These are phyloP conservation scores for Pestalotiopsis sp. DNA, from an alignment of 2,329 filamentous ascomycete genomes.

Conservation along the genomic window DNA sequence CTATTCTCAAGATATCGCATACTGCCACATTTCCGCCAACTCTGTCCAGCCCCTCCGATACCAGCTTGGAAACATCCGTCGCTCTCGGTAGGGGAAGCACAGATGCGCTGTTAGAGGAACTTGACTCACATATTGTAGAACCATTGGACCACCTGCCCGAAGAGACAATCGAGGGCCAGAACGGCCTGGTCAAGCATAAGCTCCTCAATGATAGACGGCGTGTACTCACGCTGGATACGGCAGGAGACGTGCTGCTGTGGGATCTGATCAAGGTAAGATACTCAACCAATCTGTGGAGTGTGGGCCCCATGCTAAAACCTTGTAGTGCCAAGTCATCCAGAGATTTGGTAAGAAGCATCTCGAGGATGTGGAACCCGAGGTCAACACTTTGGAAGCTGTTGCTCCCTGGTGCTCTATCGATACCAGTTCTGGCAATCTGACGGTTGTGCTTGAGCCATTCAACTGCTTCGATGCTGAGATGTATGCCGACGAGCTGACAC, in stretches of 20 bases:
- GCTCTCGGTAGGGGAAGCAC: conserved; percentile 57
- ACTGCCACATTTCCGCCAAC: conserved; percentile 73
- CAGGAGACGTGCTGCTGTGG: conserved; percentile 93
- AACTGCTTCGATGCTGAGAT: conserved; percentile 98
- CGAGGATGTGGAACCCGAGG: conserved; percentile 83
- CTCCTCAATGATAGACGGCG: conserved; percentile 88
- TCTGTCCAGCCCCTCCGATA: conserved; percentile 55
- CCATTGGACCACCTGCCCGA: conserved; percentile 70
- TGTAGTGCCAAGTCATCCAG: conserved; percentile 78
- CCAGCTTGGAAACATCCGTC: conserved; percentile 40
- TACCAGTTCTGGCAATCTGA: conserved; percentile 87
- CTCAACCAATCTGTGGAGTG: not conserved
- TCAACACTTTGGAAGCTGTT: conserved; percentile 87
- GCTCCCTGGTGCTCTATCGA: conserved; percentile 97
- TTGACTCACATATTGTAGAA: conserved; percentile 50
- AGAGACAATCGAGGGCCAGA: conserved; percentile 91
- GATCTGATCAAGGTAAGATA: conserved; percentile 77
- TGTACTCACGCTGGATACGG: conserved; percentile 89
- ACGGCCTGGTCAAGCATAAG: conserved; percentile 90
- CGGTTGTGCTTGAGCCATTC: conserved; percentile 88
- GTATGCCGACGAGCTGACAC: conserved; percentile 85
- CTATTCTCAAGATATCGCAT: conserved; percentile 81
- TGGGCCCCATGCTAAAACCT: not conserved
- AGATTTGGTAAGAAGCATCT: conserved; percentile 94
- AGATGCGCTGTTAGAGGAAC: conserved; percentile 51